These are phyloP conservation scores for Moniliella sp. DNA, from an alignment of 1,284 basidiomycete genomes.

Conservation along the genomic window DNA sequence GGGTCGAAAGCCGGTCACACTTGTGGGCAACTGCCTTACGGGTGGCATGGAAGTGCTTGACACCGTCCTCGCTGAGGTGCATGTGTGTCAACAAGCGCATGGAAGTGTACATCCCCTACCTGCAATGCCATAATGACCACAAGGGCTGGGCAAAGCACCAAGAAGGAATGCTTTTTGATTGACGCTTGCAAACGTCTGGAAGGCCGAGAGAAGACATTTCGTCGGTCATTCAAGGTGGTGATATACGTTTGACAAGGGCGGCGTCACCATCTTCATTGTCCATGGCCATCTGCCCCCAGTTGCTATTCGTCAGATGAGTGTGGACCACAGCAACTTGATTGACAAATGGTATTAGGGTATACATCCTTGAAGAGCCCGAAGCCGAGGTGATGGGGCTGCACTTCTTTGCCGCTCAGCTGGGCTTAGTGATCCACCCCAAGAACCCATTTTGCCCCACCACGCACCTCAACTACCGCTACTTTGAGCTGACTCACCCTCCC, in stretches of 20 bases:
- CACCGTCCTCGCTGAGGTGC: too few relatives aligned
- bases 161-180: constrained; percentile 47
- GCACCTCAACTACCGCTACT: too few relatives aligned
- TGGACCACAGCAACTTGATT: constrained; percentile 51
- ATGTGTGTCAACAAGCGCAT: too few relatives aligned
- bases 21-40: too few relatives aligned
- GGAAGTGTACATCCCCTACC: too few relatives aligned
- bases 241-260: too few relatives aligned
- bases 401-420: constrained; percentile 79
- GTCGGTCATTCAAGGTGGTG: too few relatives aligned
- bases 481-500: too few relatives aligned
- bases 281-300: constrained; percentile 66
- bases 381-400: constrained; percentile 49
- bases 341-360: constrained; percentile 20
- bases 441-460: constrained; percentile 60
- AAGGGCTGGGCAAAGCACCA: constrained; percentile 56
- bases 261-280: too few relatives aligned
- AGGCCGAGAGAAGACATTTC: constrained; percentile 53
- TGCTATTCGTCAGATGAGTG: constrained; percentile 79
- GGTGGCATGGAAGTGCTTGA: too few relatives aligned
- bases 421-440: constrained; percentile 73
- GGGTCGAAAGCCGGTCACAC: too few relatives aligned
- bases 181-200: constrained; percentile 66
- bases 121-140: constrained; percentile 1
- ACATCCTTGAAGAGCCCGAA: constrained; percentile 41